These are phyloP conservation scores for Naganishia albida DNA, from an alignment of 1,284 basidiomycete genomes.

Conservation along the genomic window DNA sequence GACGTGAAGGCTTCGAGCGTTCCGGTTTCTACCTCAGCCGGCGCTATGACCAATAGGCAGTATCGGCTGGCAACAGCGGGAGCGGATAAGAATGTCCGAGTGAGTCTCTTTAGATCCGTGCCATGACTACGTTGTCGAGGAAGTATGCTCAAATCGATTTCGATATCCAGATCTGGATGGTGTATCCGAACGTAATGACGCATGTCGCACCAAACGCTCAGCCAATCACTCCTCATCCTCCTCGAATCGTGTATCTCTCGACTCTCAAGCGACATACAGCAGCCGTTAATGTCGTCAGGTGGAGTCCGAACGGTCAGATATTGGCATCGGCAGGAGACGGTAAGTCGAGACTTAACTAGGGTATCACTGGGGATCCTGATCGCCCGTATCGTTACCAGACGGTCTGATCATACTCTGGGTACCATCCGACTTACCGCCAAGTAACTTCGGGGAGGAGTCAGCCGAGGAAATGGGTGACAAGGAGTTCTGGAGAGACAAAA, in stretches of 20 bases:
- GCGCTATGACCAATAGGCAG: constrained; percentile 54
- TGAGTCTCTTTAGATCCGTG: constrained; percentile 57
- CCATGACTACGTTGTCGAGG: too few species aligned
- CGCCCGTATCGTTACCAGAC: constrained; percentile 59
- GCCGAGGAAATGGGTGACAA: constrained; percentile 84
- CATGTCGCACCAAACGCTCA: constrained; percentile 54
- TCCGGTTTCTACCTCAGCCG: constrained; percentile 38
- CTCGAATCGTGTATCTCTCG: constrained; percentile 93
- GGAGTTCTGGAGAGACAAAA: constrained; percentile 91
- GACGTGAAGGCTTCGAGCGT: constrained; percentile 7
- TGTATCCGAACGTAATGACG: constrained; percentile 82
- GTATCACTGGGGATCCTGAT: background rate
- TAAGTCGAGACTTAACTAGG: constrained; percentile 55
- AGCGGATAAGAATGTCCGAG: constrained; percentile 94
- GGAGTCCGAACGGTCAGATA: constrained; percentile 90
- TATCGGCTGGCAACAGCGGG: constrained; percentile 93
- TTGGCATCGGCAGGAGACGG: constrained; percentile 94
- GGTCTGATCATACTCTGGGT: constrained; percentile 97
- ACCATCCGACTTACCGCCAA: constrained; percentile 70
- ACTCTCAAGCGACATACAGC: constrained; percentile 91
- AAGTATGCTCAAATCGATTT: background rate
- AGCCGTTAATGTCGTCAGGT: constrained; percentile 94
- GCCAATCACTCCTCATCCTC: constrained; percentile 62
- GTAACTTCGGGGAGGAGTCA: constrained; percentile 74
- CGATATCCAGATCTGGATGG: constrained; percentile 84